These are phyloP conservation scores for Tulasnella sp. DNA, from an alignment of 768 basidiomycete species.

Conservation along the genomic window DNA sequence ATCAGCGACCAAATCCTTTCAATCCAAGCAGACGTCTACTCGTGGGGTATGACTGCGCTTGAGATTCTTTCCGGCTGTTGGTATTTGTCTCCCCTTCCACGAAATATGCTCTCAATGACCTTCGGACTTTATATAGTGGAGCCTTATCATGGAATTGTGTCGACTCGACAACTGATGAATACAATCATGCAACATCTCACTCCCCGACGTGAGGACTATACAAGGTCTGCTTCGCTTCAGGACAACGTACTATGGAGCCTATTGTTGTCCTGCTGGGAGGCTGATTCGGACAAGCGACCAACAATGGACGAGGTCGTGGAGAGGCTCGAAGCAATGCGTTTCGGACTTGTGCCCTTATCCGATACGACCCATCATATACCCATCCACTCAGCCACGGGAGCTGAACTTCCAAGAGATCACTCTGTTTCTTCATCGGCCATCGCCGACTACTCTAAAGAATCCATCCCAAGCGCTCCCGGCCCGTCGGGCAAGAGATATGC, in stretches of 20 bases:
- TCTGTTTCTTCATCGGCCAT: no score
- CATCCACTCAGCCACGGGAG: no score
- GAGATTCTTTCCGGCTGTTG: neutral
- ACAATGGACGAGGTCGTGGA: neutral
- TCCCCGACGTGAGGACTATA: neutral
- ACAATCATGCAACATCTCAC: neutral
- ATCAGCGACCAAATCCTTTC: neutral
- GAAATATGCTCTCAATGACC: neutral
- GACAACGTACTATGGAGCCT: neutral
- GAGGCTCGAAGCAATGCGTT: conserved; percentile 19
- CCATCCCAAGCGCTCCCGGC: no score
- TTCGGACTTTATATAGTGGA: no score
- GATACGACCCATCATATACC: no score
- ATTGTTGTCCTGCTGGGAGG: neutral
- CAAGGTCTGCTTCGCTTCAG: neutral
- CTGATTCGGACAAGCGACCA: neutral
- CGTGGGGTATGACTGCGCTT: neutral
- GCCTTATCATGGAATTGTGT: neutral
- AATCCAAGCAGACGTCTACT: neutral
- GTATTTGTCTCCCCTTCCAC: neutral
- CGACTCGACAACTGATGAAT: neutral
- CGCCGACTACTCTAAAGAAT: no score
- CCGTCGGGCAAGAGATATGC: no score
- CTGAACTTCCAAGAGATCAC: no score
- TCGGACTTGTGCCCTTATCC: neutral